phyloP scores from a whole-genome alignment of 2,329 filamentous ascomycete species.

The Nemania serpens region DNA sequence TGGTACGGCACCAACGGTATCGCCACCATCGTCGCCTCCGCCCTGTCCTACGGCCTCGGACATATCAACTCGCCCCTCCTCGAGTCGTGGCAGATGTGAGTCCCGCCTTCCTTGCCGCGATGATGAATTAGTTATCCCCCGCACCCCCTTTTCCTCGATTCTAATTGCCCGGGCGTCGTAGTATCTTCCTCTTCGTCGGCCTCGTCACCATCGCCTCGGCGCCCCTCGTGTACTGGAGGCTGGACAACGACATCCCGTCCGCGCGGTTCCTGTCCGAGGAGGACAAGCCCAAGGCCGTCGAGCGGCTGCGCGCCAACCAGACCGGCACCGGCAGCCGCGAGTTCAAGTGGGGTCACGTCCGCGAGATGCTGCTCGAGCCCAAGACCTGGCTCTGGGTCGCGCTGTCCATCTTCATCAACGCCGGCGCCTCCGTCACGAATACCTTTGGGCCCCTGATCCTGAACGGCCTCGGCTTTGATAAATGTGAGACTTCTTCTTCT shows the following conservation, averaged over 20 bases:
- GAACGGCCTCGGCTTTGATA: slow-evolving; percentile 62
- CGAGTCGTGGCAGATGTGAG: slow-evolving; percentile 48
- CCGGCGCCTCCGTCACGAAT: slow-evolving; percentile 66
- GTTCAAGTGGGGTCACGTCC: slow-evolving; percentile 56
- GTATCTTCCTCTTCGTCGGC: slow-evolving; percentile 65
- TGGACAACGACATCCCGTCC: slow-evolving; percentile 63
- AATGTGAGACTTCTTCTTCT: slow-evolving; percentile 43
- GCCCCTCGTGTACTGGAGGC: slow-evolving; percentile 62
- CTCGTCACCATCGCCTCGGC: slow-evolving; percentile 62
- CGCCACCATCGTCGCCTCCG: slow-evolving; percentile 53
- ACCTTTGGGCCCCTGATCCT: slow-evolving; percentile 69
- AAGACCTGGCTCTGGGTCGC: slow-evolving; percentile 64
- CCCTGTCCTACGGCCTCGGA: slow-evolving; percentile 56
- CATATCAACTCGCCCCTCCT: slow-evolving; percentile 55
- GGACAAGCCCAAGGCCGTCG: slow-evolving; percentile 63
- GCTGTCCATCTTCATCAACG: slow-evolving; percentile 65
- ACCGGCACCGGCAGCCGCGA: slow-evolving; percentile 58
- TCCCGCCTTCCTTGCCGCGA: background rate
- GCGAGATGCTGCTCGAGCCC: slow-evolving; percentile 56
- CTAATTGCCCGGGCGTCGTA: slow-evolving; percentile 25
- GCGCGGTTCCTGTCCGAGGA: slow-evolving; percentile 63
- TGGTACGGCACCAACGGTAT: slow-evolving; percentile 68
- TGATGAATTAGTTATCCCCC: background rate
- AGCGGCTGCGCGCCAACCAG: slow-evolving; percentile 58
- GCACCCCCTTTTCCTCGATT: background rate